phyloP scores from a whole-genome alignment of 225 moss, liverwort and hornwort species.

The Asterella californica region DNA sequence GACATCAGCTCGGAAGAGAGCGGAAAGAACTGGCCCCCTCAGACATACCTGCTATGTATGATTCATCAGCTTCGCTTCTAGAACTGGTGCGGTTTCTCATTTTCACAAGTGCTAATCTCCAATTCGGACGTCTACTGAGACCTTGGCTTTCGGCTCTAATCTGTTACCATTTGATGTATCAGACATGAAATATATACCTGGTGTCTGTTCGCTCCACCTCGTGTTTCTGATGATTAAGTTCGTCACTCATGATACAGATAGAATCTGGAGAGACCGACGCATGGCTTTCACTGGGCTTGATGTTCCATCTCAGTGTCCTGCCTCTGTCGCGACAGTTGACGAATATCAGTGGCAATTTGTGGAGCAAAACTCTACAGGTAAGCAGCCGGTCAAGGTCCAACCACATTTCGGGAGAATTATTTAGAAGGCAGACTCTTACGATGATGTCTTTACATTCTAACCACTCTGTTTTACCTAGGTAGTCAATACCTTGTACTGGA shows the following conservation, averaged over 20 bases:
- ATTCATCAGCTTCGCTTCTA: slow-evolving; percentile 60
- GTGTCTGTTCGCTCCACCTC: neutral
- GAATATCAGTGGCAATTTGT: slow-evolving; percentile 95
- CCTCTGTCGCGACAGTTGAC: slow-evolving; percentile 95
- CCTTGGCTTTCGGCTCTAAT: neutral
- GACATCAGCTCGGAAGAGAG: slow-evolving; percentile 73
- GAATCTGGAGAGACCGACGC: slow-evolving; percentile 98
- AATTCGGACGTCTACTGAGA: neutral
- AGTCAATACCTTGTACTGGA: neutral
- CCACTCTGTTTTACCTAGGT: neutral
- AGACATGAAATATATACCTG: no score
- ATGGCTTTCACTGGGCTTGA: slow-evolving; percentile 83
- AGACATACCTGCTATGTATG: slow-evolving; percentile 87
- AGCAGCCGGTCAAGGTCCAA: neutral
- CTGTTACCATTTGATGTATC: slow-evolving; percentile 4
- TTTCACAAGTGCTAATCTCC: neutral
- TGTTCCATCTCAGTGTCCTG: slow-evolving; percentile 96
- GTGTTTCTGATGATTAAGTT: neutral
- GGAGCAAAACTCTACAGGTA: slow-evolving; percentile 97
- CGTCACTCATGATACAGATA: slow-evolving; percentile 49
- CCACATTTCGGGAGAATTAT: no score
- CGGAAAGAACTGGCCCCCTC: slow-evolving; percentile 90
- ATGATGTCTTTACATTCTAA: neutral
- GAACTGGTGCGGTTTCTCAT: slow-evolving; percentile 58
- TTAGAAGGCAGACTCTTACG: neutral